Evolutionary conservation across 2,329 filamentous ascomycete species (phyloP).

Genomic region (Plectosphaerella cucumerina): DNA sequence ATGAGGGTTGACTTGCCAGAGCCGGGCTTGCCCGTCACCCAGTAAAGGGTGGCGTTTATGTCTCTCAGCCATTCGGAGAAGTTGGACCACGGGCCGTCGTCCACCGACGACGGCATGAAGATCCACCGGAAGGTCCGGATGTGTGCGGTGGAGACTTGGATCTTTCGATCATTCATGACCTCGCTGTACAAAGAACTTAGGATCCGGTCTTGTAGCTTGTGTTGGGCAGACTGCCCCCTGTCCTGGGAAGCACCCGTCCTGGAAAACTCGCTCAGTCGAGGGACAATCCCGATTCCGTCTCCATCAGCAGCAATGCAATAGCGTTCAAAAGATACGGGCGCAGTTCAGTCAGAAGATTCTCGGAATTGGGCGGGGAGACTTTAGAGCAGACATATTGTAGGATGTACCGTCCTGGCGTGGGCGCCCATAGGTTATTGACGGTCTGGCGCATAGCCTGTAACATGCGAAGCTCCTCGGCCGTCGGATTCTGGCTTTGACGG

Average conservation of each 20-base stretch:
- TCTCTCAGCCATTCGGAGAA: not conserved
- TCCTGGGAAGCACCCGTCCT: no score
- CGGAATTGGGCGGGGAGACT: not conserved
- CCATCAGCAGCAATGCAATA: no score
- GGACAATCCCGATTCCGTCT: no score
- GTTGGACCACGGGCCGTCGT: not conserved
- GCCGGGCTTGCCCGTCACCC: conserved; percentile 37
- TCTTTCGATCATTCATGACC: no score
- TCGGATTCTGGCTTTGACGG: no score
- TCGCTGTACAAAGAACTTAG: no score
- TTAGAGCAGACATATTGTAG: not conserved
- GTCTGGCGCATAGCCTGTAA: not conserved
- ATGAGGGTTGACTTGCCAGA: conserved; percentile 43
- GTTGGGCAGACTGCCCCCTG: no score
- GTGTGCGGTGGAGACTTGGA: not conserved
- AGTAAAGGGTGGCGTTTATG: conserved; percentile 17
- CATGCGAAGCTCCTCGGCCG: not conserved
- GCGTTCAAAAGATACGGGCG: not conserved
- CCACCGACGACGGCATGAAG: not conserved
- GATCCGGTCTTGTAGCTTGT: no score
- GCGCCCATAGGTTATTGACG: not conserved
- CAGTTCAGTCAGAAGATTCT: not conserved
- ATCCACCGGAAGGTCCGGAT: not conserved
- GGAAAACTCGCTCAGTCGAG: no score
- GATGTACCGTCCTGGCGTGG: not conserved